Base-by-base conservation (phyloP, 2,329 filamentous ascomycete species). In the Cladophialophora carrionii region DNA sequence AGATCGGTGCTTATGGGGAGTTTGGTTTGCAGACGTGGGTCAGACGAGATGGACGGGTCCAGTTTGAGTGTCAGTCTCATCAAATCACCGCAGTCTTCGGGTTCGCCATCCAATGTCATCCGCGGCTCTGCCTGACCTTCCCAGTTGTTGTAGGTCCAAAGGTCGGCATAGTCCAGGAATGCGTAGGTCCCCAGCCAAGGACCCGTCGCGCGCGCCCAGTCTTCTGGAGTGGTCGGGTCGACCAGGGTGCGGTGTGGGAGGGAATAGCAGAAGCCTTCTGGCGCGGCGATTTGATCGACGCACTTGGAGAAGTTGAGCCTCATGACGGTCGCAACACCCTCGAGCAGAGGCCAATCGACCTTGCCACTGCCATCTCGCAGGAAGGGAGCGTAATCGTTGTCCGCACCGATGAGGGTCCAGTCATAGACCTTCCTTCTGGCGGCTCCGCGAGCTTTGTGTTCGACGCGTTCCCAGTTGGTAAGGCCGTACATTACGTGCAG, bases 401-500 rank as follows among this genome's bases (percentile, higher is more conserved):
- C 61, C 12, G 52, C 43, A 6, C 62, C 56, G 14, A 58, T 67
- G 17, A 66, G 57, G 43, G 29, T 54, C 70, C 70, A 72, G 54
- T 72, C 67, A 56, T 72, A 72, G 6, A 70, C 69, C 24, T 66
- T 66, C 8, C 67, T 63, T 14, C 71, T 61, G 22, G 69, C 70
- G 24, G 58, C 57, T 24, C 69, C 70, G 4, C 66, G 37, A 5
- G 66, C 60, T 37, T 57, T 63, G 41, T 67, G 52, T 26, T 67
- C 66, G 34, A 62, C 57, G 20, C 62, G 63, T 37, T 72, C 71
- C 12, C 67, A 56, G 14, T 48, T 55, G 2, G 71, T 70, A 17
- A 71, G 53, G 12, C 71, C 71, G 59, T 66, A 68, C 14, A 72
- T 41, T n/a, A 71, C 69, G 54, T 72, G 71, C 4, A 72, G 62